Evolutionary conservation across 148 eudicot genomes (phyloP).

Genomic region (Polygonum maritimum): DNA sequence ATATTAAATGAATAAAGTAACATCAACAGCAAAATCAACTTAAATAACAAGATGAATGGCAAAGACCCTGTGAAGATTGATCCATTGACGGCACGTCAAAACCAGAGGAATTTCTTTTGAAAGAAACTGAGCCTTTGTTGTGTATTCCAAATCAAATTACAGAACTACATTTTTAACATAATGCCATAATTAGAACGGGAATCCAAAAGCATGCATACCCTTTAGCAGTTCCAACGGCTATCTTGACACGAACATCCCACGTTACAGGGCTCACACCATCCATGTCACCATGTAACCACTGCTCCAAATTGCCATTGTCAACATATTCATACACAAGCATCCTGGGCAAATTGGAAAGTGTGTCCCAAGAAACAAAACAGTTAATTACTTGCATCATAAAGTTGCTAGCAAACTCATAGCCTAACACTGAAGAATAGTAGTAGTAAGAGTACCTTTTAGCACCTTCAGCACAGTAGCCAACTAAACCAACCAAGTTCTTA

Average conservation of each 20-base stretch:
- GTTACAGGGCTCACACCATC: slow-evolving; percentile 69
- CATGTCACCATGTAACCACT: slow-evolving; percentile 93
- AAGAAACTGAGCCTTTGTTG: not conserved
- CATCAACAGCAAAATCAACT: not conserved
- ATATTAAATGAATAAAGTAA: not conserved
- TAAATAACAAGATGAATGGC: not conserved
- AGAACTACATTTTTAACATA: not conserved
- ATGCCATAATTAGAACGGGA: not conserved
- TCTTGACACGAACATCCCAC: slow-evolving; percentile 77
- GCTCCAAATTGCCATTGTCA: slow-evolving; percentile 89
- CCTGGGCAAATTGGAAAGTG: slow-evolving; percentile 22
- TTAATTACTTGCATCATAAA: not conserved
- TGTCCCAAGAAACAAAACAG: not conserved
- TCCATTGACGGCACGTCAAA: not conserved
- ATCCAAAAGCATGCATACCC: slow-evolving; percentile 43
- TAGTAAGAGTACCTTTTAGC: slow-evolving; percentile 46
- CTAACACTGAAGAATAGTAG: not conserved
- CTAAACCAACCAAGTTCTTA: slow-evolving; percentile 80
- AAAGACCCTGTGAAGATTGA: not conserved
- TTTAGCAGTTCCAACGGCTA: slow-evolving; percentile 88
- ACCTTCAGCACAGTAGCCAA: slow-evolving; percentile 93
- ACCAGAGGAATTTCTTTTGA: not conserved
- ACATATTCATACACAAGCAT: slow-evolving; percentile 84
- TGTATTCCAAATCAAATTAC: not conserved
- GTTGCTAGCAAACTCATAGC: not conserved